Percentiles rank a stretch among this genome's conserved stretches.
Conservation (phyloP, 768 basidiomycete species). For the Peribolospora kevripleyi region DNA sequence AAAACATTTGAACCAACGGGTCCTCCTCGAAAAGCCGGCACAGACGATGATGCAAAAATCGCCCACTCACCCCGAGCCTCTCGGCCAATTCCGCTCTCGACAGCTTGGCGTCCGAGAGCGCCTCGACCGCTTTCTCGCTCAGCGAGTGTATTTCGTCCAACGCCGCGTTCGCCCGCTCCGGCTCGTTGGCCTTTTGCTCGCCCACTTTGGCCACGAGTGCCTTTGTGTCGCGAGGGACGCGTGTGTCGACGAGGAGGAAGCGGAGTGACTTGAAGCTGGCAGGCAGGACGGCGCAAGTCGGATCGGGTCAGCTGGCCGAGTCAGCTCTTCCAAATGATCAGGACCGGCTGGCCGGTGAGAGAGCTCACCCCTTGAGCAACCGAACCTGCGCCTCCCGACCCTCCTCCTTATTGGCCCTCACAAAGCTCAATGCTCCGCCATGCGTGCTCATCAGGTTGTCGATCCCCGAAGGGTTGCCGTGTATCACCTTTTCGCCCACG, state of each 20-base stretch:
- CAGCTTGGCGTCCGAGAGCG: slow-evolving; percentile 47
- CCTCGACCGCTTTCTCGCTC: slow-evolving; percentile 51
- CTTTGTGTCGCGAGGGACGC: slow-evolving; percentile 82
- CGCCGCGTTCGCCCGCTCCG: slow-evolving; percentile 55
- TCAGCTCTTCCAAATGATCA: neutral
- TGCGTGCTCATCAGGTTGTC: slow-evolving; percentile 85
- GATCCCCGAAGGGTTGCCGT: slow-evolving; percentile 90
- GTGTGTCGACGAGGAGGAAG: slow-evolving; percentile 80
- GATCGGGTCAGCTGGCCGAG: neutral
- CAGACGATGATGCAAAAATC: neutral
- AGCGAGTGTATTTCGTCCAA: slow-evolving; percentile 61
- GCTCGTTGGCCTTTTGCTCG: slow-evolving; percentile 39
- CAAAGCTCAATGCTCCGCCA: slow-evolving; percentile 80
- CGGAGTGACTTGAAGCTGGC: slow-evolving; percentile 69
- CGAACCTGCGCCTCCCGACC: slow-evolving; percentile 29
- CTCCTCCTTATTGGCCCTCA: slow-evolving; percentile 31
- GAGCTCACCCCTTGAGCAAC: slow-evolving; percentile 50
- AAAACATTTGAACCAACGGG: neutral
- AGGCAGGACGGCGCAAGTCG: neutral
- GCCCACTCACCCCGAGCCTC: slow-evolving; percentile 39
- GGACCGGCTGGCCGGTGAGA: neutral
- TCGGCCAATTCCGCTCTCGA: slow-evolving; percentile 39
- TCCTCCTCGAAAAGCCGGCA: neutral
- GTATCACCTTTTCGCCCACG: slow-evolving; percentile 79
- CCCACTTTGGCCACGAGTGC: slow-evolving; percentile 75